A percentile compares a stretch with the other conserved stretches of the same genome.
These are phyloP conservation scores for Cajanus cajan DNA, from an alignment of 306 rosid species.

Conservation along the genomic window DNA sequence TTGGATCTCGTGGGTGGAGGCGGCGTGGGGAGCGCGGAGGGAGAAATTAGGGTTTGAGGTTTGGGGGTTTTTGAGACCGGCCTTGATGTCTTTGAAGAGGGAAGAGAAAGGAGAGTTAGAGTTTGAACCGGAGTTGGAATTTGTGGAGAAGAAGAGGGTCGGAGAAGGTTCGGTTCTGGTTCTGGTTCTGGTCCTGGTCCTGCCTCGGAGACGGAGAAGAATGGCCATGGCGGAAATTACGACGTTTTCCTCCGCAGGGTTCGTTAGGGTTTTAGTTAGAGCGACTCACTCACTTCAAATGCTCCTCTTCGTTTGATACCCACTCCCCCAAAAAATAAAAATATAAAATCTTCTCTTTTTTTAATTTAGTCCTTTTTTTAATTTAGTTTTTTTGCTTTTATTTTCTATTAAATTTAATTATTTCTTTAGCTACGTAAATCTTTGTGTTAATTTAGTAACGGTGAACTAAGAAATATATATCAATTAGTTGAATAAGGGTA, in stretches of 20 bases:
- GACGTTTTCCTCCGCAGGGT: not conserved
- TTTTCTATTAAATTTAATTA: too few relatives aligned
- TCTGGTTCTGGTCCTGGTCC: slow-evolving; percentile 12
- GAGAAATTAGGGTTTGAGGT: not conserved
- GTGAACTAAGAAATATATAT: too few relatives aligned
- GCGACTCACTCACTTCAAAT: not conserved
- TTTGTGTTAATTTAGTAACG: too few relatives aligned
- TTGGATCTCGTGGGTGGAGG: slow-evolving; percentile 30
- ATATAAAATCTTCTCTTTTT: too few relatives aligned
- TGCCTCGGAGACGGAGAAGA: slow-evolving; percentile 44
- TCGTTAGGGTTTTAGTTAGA: slow-evolving; percentile 14
- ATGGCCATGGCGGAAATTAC: slow-evolving; percentile 37
- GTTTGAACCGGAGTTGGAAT: slow-evolving; percentile 25
- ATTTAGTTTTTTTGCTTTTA: too few relatives aligned
- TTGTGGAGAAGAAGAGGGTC: slow-evolving; percentile 42
- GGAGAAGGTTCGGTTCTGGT: slow-evolving; percentile 33
- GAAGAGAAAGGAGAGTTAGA: slow-evolving; percentile 32
- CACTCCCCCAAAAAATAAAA: too few relatives aligned
- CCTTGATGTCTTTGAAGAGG: slow-evolving; percentile 42
- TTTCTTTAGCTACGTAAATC: too few relatives aligned
- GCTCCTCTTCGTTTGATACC: too few relatives aligned
- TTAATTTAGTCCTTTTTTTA: too few relatives aligned
- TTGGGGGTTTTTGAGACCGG: slow-evolving; percentile 30
- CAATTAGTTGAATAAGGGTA: too few relatives aligned
- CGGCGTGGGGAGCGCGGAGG: not conserved